phyloP scores from a whole-genome alignment of 768 basidiomycete species.

The Lentinula aciculospora region DNA sequence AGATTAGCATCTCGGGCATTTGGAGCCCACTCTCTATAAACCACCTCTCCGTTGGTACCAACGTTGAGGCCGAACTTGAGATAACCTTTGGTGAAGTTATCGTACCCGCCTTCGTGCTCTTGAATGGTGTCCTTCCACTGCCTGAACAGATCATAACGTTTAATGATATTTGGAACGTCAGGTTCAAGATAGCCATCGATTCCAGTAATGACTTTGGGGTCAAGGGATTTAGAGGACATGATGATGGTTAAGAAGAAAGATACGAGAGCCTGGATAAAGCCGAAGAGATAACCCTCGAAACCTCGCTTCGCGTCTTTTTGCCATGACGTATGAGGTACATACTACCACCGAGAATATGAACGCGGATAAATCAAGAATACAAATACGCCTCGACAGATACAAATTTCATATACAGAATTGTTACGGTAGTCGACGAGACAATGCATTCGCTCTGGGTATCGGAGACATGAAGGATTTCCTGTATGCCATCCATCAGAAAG shows the following conservation, averaged over 20 bases:
- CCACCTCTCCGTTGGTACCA: slow-evolving; percentile 56
- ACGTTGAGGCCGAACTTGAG: slow-evolving; percentile 76
- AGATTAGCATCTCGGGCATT: slow-evolving; percentile 77
- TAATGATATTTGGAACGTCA: slow-evolving; percentile 63
- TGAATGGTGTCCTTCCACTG: slow-evolving; percentile 77
- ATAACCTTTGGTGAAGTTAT: slow-evolving; percentile 76
- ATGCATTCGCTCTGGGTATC: background rate
- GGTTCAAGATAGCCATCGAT: slow-evolving; percentile 73
- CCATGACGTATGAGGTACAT: slow-evolving; percentile 4
- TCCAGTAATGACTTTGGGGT: slow-evolving; percentile 51
- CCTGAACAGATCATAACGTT: slow-evolving; percentile 62
- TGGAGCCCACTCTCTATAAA: slow-evolving; percentile 96
- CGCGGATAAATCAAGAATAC: too few species aligned
- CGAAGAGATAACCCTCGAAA: background rate
- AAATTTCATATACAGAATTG: background rate
- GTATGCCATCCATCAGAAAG: background rate
- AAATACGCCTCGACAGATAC: too few species aligned
- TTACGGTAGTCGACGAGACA: background rate
- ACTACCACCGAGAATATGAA: background rate
- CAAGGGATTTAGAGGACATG: slow-evolving; percentile 45
- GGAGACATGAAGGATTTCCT: slow-evolving; percentile 25
- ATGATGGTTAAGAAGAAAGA: slow-evolving; percentile 16
- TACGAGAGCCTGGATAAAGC: background rate
- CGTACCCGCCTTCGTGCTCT: slow-evolving; percentile 78
- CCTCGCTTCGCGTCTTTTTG: slow-evolving; percentile 1